Evolutionary conservation across 495 filamentous ascomycete species (phyloP).

Genomic region (Xylaria curta): DNA sequence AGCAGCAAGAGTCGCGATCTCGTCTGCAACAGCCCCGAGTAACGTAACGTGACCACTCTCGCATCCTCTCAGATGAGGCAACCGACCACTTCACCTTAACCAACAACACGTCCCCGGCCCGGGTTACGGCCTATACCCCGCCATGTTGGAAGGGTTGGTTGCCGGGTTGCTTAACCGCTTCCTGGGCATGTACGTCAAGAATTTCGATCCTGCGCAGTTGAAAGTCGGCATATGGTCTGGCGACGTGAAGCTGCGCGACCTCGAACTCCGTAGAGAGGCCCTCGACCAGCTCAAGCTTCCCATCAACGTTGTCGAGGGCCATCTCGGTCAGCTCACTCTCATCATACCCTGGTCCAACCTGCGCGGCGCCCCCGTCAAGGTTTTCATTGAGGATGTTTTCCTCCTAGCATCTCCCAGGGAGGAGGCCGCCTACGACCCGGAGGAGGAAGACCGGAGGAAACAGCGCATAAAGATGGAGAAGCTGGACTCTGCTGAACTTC

Average conservation of each 20-base stretch:
- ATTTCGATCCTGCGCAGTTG: slow-evolving; percentile 94
- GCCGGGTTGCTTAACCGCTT: slow-evolving; percentile 97
- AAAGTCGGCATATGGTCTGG: slow-evolving; percentile 99
- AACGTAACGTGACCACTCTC: background rate
- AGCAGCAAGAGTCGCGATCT: background rate
- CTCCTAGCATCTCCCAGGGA: slow-evolving; percentile 92
- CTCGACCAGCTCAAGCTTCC: slow-evolving; percentile 95
- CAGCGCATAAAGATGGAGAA: slow-evolving; percentile 96
- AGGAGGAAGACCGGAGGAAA: slow-evolving; percentile 82
- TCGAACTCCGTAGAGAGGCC: slow-evolving; percentile 91
- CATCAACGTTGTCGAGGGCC: slow-evolving; percentile 94
- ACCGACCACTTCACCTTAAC: slow-evolving; percentile 37
- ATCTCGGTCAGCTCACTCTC: slow-evolving; percentile 87
- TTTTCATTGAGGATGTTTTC: slow-evolving; percentile 96
- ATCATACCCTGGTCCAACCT: slow-evolving; percentile 97
- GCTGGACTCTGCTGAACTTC: slow-evolving; percentile 89
- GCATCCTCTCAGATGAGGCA: slow-evolving; percentile 42
- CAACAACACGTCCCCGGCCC: slow-evolving; percentile 48
- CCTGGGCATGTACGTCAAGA: slow-evolving; percentile 99
- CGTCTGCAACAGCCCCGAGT: background rate
- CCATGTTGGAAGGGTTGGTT: slow-evolving; percentile 70
- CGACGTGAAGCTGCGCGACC: slow-evolving; percentile 89
- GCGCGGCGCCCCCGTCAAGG: slow-evolving; percentile 88
- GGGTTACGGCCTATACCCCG: slow-evolving; percentile 59
- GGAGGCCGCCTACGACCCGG: slow-evolving; percentile 89